Conservation (phyloP, 768 basidiomycete species). For the Lactifluus volemus region DNA sequence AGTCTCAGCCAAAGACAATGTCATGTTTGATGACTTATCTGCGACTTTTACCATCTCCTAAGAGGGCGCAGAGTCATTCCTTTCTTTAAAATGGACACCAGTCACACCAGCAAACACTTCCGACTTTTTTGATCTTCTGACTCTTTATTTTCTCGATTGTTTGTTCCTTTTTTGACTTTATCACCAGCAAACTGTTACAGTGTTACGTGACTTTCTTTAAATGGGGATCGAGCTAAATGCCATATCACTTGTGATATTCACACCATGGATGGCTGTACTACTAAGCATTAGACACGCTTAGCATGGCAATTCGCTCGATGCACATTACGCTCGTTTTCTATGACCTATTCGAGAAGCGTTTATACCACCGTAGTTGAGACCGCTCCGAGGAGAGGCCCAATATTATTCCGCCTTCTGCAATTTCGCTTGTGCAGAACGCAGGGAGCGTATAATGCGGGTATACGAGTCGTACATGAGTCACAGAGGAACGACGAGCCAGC, state of each 20-base stretch:
- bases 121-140: background rate
- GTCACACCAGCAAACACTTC: background rate
- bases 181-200: too few relatives aligned
- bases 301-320: background rate
- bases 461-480: slow-evolving; percentile 77
- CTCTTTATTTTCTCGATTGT: background rate
- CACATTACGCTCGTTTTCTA: background rate
- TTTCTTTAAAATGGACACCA: background rate
- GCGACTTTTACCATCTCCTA: slow-evolving; percentile 23
- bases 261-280: background rate
- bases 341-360: too few relatives aligned
- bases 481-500: slow-evolving; percentile 74
- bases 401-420: slow-evolving; percentile 7
- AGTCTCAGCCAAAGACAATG: slow-evolving; percentile 30
- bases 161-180: background rate
- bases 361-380: too few relatives aligned
- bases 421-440: slow-evolving; percentile 31
- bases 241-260: background rate
- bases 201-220: too few relatives aligned
- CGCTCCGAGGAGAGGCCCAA: background rate
- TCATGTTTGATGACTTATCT: slow-evolving; percentile 37
- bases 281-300: background rate
- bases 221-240: too few relatives aligned
- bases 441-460: slow-evolving; percentile 50
- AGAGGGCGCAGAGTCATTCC: background rate